A percentile compares a stretch with the other conserved stretches of the same genome.
phyloP scores from a whole-genome alignment of 164 flowering plant genomes.

The Amborella trichopoda region DNA sequence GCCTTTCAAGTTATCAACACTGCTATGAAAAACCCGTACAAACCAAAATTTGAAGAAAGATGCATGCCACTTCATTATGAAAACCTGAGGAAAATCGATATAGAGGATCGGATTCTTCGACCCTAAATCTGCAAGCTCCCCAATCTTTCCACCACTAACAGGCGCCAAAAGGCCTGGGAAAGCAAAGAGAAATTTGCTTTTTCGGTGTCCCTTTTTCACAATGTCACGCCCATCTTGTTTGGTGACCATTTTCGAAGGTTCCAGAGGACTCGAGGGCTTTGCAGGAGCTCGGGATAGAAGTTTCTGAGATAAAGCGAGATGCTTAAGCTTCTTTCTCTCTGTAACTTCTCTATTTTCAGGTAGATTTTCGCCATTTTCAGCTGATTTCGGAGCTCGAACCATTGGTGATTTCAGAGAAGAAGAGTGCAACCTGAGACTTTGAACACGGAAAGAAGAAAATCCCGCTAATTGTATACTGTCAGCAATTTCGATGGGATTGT shows the following conservation, averaged over 20 bases:
- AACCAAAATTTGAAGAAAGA: no score
- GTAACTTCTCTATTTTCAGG: conserved; percentile 28
- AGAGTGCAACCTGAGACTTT: no score
- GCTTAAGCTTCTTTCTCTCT: conserved; percentile 52
- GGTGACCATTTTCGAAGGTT: conserved; percentile 46
- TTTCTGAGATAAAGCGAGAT: conserved; percentile 31
- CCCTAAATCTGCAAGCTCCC: conserved; percentile 71
- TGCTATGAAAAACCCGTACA: no score
- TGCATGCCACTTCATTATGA: background rate
- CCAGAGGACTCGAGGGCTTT: conserved; percentile 16
- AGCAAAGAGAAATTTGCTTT: conserved; percentile 72
- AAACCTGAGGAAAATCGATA: conserved; percentile 84
- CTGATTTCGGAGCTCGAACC: no score
- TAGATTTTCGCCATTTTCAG: conserved; percentile 1
- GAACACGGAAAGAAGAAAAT: no score
- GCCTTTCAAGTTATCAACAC: no score
- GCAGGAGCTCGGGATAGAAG: conserved; percentile 40
- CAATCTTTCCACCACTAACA: conserved; percentile 66
- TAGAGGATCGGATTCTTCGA: conserved; percentile 80
- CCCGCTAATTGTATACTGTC: no score
- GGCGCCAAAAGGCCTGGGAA: conserved; percentile 83
- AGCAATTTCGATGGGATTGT: no score
- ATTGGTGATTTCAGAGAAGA: no score
- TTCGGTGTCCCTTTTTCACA: conserved; percentile 69
- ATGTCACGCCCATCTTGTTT: conserved; percentile 86